Percentiles rank a stretch among this genome's conserved stretches.
Conservation (phyloP, 345 rosid species). For the Kandelia obovata region DNA sequence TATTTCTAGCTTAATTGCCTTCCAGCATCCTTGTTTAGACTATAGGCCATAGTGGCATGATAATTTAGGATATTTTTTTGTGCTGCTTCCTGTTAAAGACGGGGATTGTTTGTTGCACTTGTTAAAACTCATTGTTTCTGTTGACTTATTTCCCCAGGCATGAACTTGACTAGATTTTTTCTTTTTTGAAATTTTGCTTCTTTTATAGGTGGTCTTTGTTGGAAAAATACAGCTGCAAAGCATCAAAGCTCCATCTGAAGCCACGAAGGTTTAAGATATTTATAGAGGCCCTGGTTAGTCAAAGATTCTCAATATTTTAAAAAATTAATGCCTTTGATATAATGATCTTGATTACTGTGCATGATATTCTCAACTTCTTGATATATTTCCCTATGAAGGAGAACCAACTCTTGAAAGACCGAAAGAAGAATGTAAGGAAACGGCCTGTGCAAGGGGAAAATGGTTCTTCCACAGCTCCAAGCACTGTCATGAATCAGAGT, state of each 20-base stretch:
- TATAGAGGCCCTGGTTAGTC: constrained; percentile 92
- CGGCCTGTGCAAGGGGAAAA: constrained; percentile 70
- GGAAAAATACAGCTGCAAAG: constrained; percentile 97
- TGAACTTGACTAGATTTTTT: background rate
- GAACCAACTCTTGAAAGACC: constrained; percentile 90
- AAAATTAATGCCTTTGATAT: constrained; percentile 12
- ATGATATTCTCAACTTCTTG: constrained; percentile 26
- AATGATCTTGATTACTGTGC: constrained; percentile 18
- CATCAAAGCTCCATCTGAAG: constrained; percentile 96
- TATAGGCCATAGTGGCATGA: background rate
- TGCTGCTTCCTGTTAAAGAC: background rate
- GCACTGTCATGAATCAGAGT: constrained; percentile 53
- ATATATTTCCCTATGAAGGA: constrained; percentile 53
- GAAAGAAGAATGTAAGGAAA: constrained; percentile 73
- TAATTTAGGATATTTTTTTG: background rate
- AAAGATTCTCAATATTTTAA: constrained; percentile 16
- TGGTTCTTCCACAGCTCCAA: constrained; percentile 53
- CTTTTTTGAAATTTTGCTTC: constrained; percentile 6
- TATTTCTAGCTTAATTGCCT: background rate
- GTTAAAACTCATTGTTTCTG: background rate
- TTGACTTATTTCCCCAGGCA: background rate
- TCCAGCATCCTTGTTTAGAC: no score
- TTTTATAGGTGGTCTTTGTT: constrained; percentile 93
- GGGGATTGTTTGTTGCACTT: background rate
- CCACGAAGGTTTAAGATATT: constrained; percentile 94